phyloP scores from a whole-genome alignment of 441 rosid genomes.

The Metrosideros polymorpha region DNA sequence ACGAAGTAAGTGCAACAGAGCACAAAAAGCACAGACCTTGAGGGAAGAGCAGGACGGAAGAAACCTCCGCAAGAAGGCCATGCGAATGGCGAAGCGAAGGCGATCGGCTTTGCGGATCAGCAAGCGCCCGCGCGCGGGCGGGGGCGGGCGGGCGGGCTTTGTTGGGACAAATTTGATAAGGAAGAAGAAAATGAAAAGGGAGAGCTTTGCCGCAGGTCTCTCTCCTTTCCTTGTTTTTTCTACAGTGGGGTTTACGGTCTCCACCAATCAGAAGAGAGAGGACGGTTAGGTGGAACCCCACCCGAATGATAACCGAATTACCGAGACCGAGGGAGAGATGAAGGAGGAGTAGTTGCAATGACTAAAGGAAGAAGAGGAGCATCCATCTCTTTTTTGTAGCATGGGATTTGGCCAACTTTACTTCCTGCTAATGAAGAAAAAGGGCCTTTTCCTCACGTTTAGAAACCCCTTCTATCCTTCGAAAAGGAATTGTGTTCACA shows the following conservation, averaged over 20 bases:
- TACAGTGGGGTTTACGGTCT: background rate
- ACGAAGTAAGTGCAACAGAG: background rate
- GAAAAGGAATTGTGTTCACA: too few species aligned
- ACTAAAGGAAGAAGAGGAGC: too few species aligned
- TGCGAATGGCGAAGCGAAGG: background rate
- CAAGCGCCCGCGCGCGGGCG: background rate
- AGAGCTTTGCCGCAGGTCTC: background rate
- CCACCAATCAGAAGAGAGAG: background rate
- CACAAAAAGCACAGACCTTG: slow-evolving; percentile 13
- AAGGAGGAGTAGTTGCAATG: too few species aligned
- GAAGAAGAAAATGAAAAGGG: background rate
- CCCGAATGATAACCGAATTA: background rate
- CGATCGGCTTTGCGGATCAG: background rate
- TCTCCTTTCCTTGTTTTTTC: background rate
- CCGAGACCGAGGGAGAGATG: background rate
- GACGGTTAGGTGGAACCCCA: background rate
- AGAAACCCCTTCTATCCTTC: too few species aligned
- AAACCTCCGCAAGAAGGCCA: slow-evolving; percentile 43
- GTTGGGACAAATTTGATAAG: background rate
- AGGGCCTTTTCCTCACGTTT: too few species aligned
- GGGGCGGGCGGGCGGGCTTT: too few species aligned
- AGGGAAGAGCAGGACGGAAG: slow-evolving; percentile 30
- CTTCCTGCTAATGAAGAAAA: too few species aligned
- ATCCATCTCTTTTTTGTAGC: too few species aligned
- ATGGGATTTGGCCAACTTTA: too few species aligned